A percentile compares a stretch with the other conserved stretches of the same genome.
Evolutionary conservation across 129 eudicot genomes (phyloP).

Genomic region (Flaveria brownii): DNA sequence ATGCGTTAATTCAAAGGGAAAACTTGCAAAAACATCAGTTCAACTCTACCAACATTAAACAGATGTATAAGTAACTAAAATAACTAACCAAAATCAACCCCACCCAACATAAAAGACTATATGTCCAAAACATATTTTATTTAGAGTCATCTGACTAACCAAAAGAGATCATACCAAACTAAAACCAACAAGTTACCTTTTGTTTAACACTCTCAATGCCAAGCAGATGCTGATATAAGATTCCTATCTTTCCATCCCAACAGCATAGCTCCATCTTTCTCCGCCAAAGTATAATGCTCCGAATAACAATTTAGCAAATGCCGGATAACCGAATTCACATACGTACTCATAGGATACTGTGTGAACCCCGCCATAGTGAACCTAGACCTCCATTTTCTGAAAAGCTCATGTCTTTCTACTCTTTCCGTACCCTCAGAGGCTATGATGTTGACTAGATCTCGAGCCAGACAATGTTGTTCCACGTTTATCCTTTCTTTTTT

Average conservation of each 20-base stretch:
- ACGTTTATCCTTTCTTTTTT: slow-evolving; percentile 73
- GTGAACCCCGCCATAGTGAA: slow-evolving; percentile 86
- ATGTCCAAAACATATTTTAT: not conserved
- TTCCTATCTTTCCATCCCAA: slow-evolving; percentile 89
- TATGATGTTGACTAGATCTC: slow-evolving; percentile 81
- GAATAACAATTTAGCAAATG: slow-evolving; percentile 73
- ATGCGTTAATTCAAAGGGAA: not conserved
- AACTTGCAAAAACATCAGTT: not conserved
- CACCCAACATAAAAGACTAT: no score
- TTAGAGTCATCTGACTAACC: not conserved
- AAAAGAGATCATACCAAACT: not conserved
- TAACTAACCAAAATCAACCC: no score
- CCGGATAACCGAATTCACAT: slow-evolving; percentile 84
- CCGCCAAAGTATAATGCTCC: slow-evolving; percentile 75
- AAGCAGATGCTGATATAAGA: slow-evolving; percentile 88
- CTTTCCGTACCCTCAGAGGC: slow-evolving; percentile 92
- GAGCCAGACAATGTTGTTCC: slow-evolving; percentile 89
- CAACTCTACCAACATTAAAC: slow-evolving; percentile 2
- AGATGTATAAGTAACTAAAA: not conserved
- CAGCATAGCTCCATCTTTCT: slow-evolving; percentile 81
- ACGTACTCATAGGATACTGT: slow-evolving; percentile 75
- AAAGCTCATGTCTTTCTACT: slow-evolving; percentile 86
- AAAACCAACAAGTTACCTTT: not conserved
- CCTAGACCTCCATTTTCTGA: slow-evolving; percentile 85
- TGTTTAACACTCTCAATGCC: slow-evolving; percentile 53